Conservation (phyloP, 2,329 filamentous ascomycete genomes). For the Laburnicola sp. region DNA sequence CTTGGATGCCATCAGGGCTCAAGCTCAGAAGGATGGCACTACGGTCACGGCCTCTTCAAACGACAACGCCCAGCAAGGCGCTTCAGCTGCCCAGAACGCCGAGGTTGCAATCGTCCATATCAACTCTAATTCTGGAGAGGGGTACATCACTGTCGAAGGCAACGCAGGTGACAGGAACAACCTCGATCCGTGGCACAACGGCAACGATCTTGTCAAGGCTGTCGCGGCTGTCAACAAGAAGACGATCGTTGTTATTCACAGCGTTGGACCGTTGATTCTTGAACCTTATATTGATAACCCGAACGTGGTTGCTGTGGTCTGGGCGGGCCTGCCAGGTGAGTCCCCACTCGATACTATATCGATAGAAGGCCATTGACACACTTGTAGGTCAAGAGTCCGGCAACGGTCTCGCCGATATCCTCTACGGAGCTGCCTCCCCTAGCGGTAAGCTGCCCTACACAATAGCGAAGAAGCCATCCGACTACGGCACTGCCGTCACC, state of each 20-base stretch:
- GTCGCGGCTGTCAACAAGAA: constrained; percentile 44
- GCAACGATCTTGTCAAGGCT: constrained; percentile 47
- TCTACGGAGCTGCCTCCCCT: constrained; percentile 50
- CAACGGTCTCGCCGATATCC: constrained; percentile 51
- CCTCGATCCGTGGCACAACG: constrained; percentile 52
- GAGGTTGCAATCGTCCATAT: constrained; percentile 53
- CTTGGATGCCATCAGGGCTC: constrained; percentile 47
- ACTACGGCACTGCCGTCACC: constrained; percentile 37
- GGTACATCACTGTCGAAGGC: constrained; percentile 52
- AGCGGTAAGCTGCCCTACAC: constrained; percentile 62
- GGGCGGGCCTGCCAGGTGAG: constrained; percentile 44
- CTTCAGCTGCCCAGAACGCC: constrained; percentile 43
- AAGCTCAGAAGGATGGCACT: constrained; percentile 44
- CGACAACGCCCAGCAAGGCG: constrained; percentile 43
- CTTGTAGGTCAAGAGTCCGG: constrained; percentile 48
- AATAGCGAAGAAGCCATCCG: constrained; percentile 38
- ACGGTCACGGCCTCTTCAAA: constrained; percentile 45
- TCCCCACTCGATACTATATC: not conserved
- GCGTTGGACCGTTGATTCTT: constrained; percentile 43
- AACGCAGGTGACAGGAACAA: constrained; percentile 54
- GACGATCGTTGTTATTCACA: constrained; percentile 46
- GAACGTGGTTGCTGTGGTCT: constrained; percentile 46
- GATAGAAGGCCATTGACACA: not conserved
- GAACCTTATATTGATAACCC: constrained; percentile 43
- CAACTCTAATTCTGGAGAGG: constrained; percentile 54